Evolutionary conservation across 2,329 filamentous ascomycete genomes (phyloP), one percentile per base, ranked within the genome.

Genomic region (Catunica adiposa): DNA sequence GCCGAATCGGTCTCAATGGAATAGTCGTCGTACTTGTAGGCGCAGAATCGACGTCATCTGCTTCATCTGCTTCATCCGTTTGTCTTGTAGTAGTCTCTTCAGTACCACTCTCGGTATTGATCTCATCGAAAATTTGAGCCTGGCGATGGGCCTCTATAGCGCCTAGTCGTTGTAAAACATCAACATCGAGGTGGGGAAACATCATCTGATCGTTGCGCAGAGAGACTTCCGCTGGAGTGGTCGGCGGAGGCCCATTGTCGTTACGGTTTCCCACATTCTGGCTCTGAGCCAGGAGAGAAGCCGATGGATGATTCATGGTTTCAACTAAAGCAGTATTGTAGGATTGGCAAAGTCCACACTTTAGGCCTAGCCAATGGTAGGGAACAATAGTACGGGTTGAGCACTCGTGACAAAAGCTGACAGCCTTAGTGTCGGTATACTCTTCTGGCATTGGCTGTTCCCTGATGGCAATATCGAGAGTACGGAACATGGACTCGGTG

Each of bases 401-500:
- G 69, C 92, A 98, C 69, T 98, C 92, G 66, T 98, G 97, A 69
- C 92, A 98, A 59, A 89, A 80, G 52, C 97, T 80, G 60, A 89
- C 79, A 14, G 89, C 90, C 60, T 82, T 82, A 3, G 86, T 89
- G 62, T 88, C 80, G 59, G 73, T 75, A 63, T 89, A 94, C 60
- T 94, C 86, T 4, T 75, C 70, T 0, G 92, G 92, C 89, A 98
- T 97, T 1, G 92, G 92, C 65, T 98, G 92, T 47, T 77, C 77
- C 61, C 85, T 78, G 59, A 98, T 95, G 52, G 88, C 83, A 54
- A 89, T 79, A 63, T 96, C 90, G 34, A 97, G 71, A 62, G 92
- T 92, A 51, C 88, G 82, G 71, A 97, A 98, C 62, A 94, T 86
- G 38, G 86, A 79, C 65, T 96, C 90, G 90, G 98, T 98, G 65